These are phyloP conservation scores for Wallacemonas sp. DNA, from an alignment of 208 protist species.

Conservation along the genomic window DNA sequence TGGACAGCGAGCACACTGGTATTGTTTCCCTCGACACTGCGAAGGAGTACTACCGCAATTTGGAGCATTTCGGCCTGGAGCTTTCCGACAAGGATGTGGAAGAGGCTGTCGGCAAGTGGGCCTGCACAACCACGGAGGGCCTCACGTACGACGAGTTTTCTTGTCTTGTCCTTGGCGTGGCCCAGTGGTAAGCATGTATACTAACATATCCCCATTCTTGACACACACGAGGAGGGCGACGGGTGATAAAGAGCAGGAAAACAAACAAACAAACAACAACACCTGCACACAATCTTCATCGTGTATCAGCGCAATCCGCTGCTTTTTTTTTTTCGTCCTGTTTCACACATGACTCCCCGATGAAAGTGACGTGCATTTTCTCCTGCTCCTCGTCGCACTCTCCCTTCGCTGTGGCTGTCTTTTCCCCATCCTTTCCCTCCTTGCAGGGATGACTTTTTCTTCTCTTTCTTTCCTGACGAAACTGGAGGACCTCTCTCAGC, in stretches of 20 bases:
- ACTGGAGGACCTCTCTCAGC: not conserved
- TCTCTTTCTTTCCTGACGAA: conserved; percentile 2
- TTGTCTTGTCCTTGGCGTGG: conserved; percentile 62
- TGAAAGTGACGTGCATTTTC: not conserved
- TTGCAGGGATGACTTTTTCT: not conserved
- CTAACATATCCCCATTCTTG: too few species aligned
- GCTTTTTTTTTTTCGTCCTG: not conserved
- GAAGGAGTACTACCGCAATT: conserved; percentile 47
- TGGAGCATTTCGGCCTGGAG: conserved; percentile 65
- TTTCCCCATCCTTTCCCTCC: not conserved
- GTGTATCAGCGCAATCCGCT: conserved; percentile 8
- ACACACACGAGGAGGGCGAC: too few species aligned
- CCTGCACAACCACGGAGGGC: conserved; percentile 38
- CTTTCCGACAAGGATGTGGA: conserved; percentile 52
- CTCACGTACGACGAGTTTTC: conserved; percentile 72
- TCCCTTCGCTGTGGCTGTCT: not conserved
- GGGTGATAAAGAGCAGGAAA: too few species aligned
- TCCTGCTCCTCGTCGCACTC: not conserved
- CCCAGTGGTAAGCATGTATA: conserved; percentile 74
- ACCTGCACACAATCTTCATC: too few species aligned
- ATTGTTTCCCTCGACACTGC: conserved; percentile 43
- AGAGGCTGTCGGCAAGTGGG: conserved; percentile 40
- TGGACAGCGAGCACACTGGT: conserved; percentile 50
- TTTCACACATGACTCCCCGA: not conserved
- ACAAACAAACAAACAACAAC: too few species aligned